Conservation (phyloP, 2,329 filamentous ascomycete genomes). For the Botrytis squamosa region DNA sequence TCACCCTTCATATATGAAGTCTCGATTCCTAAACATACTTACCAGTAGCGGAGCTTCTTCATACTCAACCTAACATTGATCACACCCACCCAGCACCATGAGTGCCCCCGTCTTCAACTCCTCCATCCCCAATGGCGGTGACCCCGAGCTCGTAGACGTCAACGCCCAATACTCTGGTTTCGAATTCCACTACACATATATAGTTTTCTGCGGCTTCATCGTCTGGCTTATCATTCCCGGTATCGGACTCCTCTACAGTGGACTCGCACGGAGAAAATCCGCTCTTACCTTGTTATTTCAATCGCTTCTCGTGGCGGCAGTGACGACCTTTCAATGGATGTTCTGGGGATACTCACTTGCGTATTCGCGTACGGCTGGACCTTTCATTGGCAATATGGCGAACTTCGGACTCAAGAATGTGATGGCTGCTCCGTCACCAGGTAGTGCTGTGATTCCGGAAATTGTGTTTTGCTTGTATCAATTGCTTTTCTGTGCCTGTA, state of each 20-base stretch:
- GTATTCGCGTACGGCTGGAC: slow-evolving; percentile 57
- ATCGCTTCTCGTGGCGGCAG: slow-evolving; percentile 55
- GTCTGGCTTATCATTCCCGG: slow-evolving; percentile 68
- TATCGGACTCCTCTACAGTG: slow-evolving; percentile 64
- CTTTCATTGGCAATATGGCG: slow-evolving; percentile 61
- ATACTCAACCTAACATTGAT: not conserved
- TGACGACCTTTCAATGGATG: slow-evolving; percentile 56
- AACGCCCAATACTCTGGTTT: slow-evolving; percentile 56
- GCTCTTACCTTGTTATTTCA: slow-evolving; percentile 62
- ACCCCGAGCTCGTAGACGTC: slow-evolving; percentile 50
- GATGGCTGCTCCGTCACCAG: slow-evolving; percentile 58
- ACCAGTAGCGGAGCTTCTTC: not conserved
- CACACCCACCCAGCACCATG: not conserved
- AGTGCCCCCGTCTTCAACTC: slow-evolving; percentile 31
- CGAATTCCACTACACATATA: slow-evolving; percentile 62
- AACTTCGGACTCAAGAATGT: slow-evolving; percentile 63
- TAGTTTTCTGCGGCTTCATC: slow-evolving; percentile 57
- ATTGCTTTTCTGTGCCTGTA: slow-evolving; percentile 59
- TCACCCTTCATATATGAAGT: not conserved
- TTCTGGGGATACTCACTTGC: slow-evolving; percentile 66
- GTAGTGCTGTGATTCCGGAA: slow-evolving; percentile 57
- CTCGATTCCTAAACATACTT: not conserved
- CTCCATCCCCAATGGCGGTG: slow-evolving; percentile 50
- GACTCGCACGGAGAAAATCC: slow-evolving; percentile 61
- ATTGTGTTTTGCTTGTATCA: slow-evolving; percentile 67